Evolutionary conservation across 129 eudicot species (phyloP), one percentile per base, ranked within the genome.

Genomic region (Dittrichia graveolens): DNA sequence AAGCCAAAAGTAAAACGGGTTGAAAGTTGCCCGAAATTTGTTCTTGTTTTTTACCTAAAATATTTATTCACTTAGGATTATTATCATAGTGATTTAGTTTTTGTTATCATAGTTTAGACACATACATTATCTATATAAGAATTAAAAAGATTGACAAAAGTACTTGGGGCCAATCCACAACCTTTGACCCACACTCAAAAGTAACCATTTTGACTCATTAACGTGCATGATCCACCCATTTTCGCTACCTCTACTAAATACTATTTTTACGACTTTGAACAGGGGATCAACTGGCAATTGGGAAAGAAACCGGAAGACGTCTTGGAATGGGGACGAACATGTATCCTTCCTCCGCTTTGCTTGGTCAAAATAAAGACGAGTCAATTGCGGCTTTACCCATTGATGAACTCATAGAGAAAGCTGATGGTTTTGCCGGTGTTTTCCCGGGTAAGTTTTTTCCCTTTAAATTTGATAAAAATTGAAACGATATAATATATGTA

Each of bases 241-340:
- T n/a, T n/a, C n/a, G n/a, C n/a, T n/a, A n/a, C n/a, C n/a, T n/a
- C n/a, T n/a, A n/a, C n/a, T n/a, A 46, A 69, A 48, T n/a, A 73
- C 73, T 85, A 57, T 0, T 24, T 6, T 56, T 47, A 31, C 16
- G 11, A 45, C 69, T 85, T 64, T 63, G 56, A 63, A 64, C 81
- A 94, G 99, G 99, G 74, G 99, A 95, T 85, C 99, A 95, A 53
- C 87, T 95, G 69, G 99, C 99, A 6, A 95, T 95, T 4, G 99
- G 96, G 54, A 95, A 95, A 73, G 99, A 95, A 86, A 95, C 99
- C 5, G 99, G 99, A 6, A 87, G 99, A 35, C 92, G 99, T 18
- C 87, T 95, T 75, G 99, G 99, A 81, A 95, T 95, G 99, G 99
- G 99, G 69, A 95, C 96, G 45, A 95, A 95, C 83, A 95, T 95